phyloP scores from a whole-genome alignment of 2,329 filamentous ascomycete species.

The Aspergillus sp. region DNA sequence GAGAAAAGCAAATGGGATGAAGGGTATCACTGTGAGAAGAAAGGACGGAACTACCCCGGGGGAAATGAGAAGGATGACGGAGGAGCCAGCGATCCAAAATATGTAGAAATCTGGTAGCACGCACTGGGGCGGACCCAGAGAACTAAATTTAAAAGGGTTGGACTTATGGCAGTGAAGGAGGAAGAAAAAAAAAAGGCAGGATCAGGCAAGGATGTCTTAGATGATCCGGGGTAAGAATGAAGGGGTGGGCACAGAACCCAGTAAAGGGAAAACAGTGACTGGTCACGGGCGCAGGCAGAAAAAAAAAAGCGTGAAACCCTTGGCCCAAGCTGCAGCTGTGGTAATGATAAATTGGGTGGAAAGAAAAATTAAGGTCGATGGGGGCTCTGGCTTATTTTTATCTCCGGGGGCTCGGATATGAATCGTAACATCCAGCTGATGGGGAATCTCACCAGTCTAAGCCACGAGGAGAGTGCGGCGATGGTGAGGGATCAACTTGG shows the following conservation, averaged over 20 bases:
- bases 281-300: neutral
- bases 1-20: neutral
- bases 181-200: neutral
- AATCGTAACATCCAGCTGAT: neutral
- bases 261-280: neutral
- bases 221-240: conserved; percentile 11
- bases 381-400: neutral
- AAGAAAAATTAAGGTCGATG: neutral
- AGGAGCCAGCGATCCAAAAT: neutral
- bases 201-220: conserved; percentile 5
- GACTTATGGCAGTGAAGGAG: neutral
- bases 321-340: neutral
- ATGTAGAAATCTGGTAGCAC: neutral
- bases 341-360: neutral
- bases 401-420: neutral
- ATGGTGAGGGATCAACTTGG: neutral
- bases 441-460: neutral
- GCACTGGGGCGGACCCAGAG: neutral
- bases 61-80: neutral
- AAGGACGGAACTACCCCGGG: neutral
- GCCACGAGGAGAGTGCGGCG: neutral
- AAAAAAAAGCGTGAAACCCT: neutral
- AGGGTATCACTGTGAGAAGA: conserved; percentile 4
- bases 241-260: conserved; percentile 5
- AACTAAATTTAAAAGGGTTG: neutral